These are phyloP conservation scores for Huntiella decipiens DNA, from an alignment of 2,329 filamentous ascomycete species.

Conservation along the genomic window DNA sequence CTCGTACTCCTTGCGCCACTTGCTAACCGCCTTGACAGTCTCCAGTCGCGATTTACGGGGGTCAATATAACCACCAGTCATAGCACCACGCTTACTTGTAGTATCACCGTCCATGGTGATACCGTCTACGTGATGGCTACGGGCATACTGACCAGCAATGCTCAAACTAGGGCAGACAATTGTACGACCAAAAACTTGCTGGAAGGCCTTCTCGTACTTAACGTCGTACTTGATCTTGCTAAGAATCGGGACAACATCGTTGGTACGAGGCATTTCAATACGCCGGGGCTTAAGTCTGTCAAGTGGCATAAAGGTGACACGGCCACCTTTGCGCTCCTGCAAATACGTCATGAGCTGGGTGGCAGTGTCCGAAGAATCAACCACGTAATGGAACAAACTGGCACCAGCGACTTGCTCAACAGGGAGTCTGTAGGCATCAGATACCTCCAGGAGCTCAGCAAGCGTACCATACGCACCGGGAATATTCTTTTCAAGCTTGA, in stretches of 20 bases:
- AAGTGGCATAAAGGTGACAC: slow-evolving; percentile 88
- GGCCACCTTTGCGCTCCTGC: slow-evolving; percentile 60
- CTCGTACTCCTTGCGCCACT: slow-evolving; percentile 59
- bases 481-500: slow-evolving; percentile 63
- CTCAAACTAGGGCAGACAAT: slow-evolving; percentile 83
- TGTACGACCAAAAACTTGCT: slow-evolving; percentile 87
- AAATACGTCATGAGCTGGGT: slow-evolving; percentile 63
- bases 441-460: slow-evolving; percentile 78
- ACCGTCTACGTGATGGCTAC: slow-evolving; percentile 77
- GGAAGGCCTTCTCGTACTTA: slow-evolving; percentile 66
- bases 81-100: slow-evolving; percentile 82
- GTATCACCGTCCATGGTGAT: slow-evolving; percentile 92
- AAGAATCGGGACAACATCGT: slow-evolving; percentile 72
- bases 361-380: slow-evolving; percentile 78
- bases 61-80: slow-evolving; percentile 90
- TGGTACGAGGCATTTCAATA: slow-evolving; percentile 62
- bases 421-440: slow-evolving; percentile 67
- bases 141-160: slow-evolving; percentile 75
- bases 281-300: slow-evolving; percentile 56
- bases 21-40: slow-evolving; percentile 55
- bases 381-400: slow-evolving; percentile 88
- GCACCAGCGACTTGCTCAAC: slow-evolving; percentile 85
- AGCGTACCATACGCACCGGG: slow-evolving; percentile 81
- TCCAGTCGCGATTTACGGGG: slow-evolving; percentile 71
- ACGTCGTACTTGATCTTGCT: slow-evolving; percentile 66